Evolutionary conservation across 73 alveolate species (phyloP), one percentile per base, ranked within the genome.

Genomic region (Paramecium tetraurelia): DNA sequence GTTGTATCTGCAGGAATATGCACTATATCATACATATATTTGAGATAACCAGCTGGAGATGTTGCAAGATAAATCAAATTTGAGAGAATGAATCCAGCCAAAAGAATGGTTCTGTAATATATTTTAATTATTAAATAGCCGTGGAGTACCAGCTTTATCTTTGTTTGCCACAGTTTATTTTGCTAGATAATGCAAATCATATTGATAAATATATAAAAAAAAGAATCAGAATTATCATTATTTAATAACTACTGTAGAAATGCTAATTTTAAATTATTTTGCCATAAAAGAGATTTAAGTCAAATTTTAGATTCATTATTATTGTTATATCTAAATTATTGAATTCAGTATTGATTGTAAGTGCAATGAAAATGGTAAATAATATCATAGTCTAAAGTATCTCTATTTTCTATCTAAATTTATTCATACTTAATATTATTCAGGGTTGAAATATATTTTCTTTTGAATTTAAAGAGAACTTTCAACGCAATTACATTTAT

Each of bases 1-100:
- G 48, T 63, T 27, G 53, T 63, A 27, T 63, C 84, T 22, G 41
- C 46, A 12, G 84, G 50, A 63, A 24, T 63, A 3, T 63, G 41
- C 46, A 31, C 84, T 31, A 63, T 33, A 0, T 63, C 84, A 6
- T 63, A 63, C 7, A 5, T 63, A 10, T 63, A 27, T 12, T 63
- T 63, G 48, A 63, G 84, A 63, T 63, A 63, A 27, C 84, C 84
- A 24, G 84, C 84, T 27, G 84, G 84, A 14, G 84, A 63, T 63
- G 84, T 63, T 31, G 84, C 84, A 63, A 63, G 84, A 63, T 6
- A 63, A 63, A 27, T 63, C 24, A 63, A 24, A 63, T 63, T 63
- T 63, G 84, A 63, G 11, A 27, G 84, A 20, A 63, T 63, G 84
- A 63, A 63, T 63, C 84, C 84, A 63, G 20, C 27, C 9, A 31